These are phyloP conservation scores for Globisporangium polare DNA, from an alignment of 352 stramenopile genomes.

Conservation along the genomic window DNA sequence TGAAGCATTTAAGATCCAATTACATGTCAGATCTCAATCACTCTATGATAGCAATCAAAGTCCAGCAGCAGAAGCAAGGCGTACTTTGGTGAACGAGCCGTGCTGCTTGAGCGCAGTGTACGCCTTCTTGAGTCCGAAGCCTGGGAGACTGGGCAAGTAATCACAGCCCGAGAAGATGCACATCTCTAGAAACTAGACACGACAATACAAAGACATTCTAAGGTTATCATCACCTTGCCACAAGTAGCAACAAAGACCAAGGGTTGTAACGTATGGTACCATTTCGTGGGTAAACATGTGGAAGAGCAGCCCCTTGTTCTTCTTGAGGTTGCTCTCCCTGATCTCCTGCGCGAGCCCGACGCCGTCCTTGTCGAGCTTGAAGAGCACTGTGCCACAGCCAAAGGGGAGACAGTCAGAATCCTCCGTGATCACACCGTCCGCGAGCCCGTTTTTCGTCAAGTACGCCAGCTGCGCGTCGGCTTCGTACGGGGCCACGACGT, in stretches of 20 bases:
- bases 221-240: neutral
- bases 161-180: constrained; percentile 92
- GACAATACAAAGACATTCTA: neutral
- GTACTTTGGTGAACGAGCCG: constrained; percentile 59
- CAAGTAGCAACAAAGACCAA: neutral
- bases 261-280: constrained; percentile 25
- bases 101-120: constrained; percentile 75
- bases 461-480: constrained; percentile 96
- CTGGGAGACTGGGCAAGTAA: constrained; percentile 78
- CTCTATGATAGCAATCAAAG: too few species aligned
- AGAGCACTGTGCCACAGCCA: constrained; percentile 89
- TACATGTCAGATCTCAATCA: too few species aligned
- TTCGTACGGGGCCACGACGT: constrained; percentile 97
- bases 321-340: constrained; percentile 53
- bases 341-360: constrained; percentile 86
- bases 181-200: constrained; percentile 79
- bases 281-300: constrained; percentile 86
- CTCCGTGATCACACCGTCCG: constrained; percentile 94
- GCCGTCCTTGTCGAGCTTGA: constrained; percentile 93
- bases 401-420: constrained; percentile 95
- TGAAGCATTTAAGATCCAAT: constrained; percentile 10
- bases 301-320: constrained; percentile 69
- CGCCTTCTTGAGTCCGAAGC: constrained; percentile 83
- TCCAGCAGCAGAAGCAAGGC: constrained; percentile 1
- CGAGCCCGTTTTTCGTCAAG: constrained; percentile 68